Conservation (phyloP, 1,139 yeast species). For the Protomyces inundatus region DNA sequence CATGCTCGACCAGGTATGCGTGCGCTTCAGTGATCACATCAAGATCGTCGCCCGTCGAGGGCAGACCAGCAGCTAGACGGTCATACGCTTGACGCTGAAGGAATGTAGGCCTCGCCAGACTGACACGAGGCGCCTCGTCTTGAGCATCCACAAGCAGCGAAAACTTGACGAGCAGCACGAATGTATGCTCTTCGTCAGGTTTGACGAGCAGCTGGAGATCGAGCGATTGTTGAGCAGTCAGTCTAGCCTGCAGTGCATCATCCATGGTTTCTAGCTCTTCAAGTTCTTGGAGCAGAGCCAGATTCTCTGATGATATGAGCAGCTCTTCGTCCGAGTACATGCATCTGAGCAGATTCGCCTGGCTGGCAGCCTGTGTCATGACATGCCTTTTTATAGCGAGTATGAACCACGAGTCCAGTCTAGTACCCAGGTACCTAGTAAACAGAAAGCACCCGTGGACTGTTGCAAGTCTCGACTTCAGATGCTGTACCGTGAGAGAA, state of each 20-base stretch:
- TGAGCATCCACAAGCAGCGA: background rate
- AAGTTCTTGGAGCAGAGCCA: background rate
- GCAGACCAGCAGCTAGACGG: background rate
- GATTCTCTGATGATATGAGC: background rate
- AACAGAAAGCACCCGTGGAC: too few species aligned
- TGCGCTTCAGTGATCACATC: background rate
- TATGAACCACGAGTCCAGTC: too few species aligned
- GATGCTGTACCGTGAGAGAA: background rate
- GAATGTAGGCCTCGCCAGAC: background rate
- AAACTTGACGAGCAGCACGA: background rate
- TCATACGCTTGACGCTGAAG: conserved; percentile 5
- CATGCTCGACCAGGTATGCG: background rate
- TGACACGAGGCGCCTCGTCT: background rate
- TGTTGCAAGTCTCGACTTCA: too few species aligned
- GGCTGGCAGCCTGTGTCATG: background rate
- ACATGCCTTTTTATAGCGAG: too few species aligned
- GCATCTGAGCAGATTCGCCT: background rate
- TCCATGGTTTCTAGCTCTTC: background rate
- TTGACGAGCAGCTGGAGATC: background rate
- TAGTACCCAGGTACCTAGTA: too few species aligned
- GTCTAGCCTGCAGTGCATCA: background rate
- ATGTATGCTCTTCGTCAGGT: background rate
- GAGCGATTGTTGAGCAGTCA: background rate
- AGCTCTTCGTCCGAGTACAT: background rate
- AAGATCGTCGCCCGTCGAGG: background rate